These are phyloP conservation scores for Schwanniomyces sp. DNA, from an alignment of 805 yeast species.

Conservation along the genomic window DNA sequence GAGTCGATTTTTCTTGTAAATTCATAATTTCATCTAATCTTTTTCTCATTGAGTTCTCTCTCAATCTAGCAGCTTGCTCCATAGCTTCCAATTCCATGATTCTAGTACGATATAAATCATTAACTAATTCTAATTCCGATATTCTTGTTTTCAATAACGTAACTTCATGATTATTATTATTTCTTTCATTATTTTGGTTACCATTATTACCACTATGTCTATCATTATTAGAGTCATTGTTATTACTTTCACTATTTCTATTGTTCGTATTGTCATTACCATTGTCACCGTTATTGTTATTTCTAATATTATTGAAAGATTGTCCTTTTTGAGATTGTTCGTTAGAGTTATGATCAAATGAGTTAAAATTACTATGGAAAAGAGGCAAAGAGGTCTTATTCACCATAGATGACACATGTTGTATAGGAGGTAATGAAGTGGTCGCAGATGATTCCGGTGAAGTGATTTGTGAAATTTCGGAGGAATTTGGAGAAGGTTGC, in stretches of 20 bases:
- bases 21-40: slow-evolving; percentile 46
- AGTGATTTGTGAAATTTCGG: slow-evolving; percentile 23
- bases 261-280: slow-evolving; percentile 7
- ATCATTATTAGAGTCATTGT: slow-evolving; percentile 8
- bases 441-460: slow-evolving; percentile 11
- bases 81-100: slow-evolving; percentile 78
- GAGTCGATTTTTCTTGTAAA: slow-evolving; percentile 20
- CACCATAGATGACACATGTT: slow-evolving; percentile 16
- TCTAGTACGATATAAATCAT: slow-evolving; percentile 81
- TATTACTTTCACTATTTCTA: slow-evolving; percentile 2
- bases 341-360: slow-evolving; percentile 4
- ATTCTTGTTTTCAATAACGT: slow-evolving; percentile 68
- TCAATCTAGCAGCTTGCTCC: slow-evolving; percentile 54
- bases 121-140: slow-evolving; percentile 85
- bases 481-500: slow-evolving; percentile 11
- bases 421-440: slow-evolving; percentile 26
- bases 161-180: slow-evolving; percentile 23
- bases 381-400: slow-evolving; percentile 25
- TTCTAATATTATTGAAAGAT: neutral
- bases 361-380: slow-evolving; percentile 16
- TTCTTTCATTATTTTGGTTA: slow-evolving; percentile 5
- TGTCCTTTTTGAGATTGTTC: neutral
- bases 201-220: slow-evolving; percentile 10
- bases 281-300: slow-evolving; percentile 1
- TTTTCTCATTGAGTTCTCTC: slow-evolving; percentile 48